Evolutionary conservation across 2,329 filamentous ascomycete species (phyloP).

Genomic region (Fusarium sp.): DNA sequence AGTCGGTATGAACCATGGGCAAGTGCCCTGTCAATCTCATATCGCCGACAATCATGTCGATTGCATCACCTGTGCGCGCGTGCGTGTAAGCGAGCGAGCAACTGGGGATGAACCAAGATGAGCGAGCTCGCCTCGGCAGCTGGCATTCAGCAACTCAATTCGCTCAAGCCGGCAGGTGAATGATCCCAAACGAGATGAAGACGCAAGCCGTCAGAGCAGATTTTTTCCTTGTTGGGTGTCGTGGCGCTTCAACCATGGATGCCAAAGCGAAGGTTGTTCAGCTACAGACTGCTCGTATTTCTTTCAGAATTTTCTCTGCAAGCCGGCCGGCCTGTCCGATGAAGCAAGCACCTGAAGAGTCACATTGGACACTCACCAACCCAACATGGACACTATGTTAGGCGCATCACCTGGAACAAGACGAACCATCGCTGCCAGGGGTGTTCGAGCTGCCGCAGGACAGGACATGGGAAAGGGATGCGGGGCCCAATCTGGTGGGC

Average conservation of each 20-base stretch:
- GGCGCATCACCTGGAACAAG: conserved; percentile 28
- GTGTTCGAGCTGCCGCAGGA: conserved; percentile 31
- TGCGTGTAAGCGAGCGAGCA: conserved; percentile 26
- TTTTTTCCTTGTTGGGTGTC: conserved; percentile 17
- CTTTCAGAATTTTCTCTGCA: not conserved
- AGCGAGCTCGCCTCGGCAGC: conserved; percentile 26
- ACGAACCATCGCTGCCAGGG: conserved; percentile 34
- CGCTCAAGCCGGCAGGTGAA: conserved; percentile 14
- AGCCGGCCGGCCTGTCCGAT: conserved; percentile 25
- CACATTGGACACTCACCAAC: conserved; percentile 17
- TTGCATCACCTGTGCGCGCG: not conserved
- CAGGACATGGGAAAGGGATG: conserved; percentile 7
- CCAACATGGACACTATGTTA: conserved; percentile 4
- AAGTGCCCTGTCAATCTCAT: conserved; percentile 26
- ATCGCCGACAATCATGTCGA: conserved; percentile 19
- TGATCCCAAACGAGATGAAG: conserved; percentile 38
- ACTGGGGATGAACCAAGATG: conserved; percentile 5
- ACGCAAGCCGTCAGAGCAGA: conserved; percentile 9
- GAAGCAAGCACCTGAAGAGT: conserved; percentile 17
- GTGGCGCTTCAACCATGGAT: conserved; percentile 15
- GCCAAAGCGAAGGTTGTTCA: conserved; percentile 22
- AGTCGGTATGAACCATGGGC: not conserved
- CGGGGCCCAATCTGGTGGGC: conserved; percentile 18
- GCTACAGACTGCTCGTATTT: conserved; percentile 4
- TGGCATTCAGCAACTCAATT: conserved; percentile 25